Base-by-base conservation (phyloP, 768 basidiomycete genomes). In the Leccinum barrowsii region DNA sequence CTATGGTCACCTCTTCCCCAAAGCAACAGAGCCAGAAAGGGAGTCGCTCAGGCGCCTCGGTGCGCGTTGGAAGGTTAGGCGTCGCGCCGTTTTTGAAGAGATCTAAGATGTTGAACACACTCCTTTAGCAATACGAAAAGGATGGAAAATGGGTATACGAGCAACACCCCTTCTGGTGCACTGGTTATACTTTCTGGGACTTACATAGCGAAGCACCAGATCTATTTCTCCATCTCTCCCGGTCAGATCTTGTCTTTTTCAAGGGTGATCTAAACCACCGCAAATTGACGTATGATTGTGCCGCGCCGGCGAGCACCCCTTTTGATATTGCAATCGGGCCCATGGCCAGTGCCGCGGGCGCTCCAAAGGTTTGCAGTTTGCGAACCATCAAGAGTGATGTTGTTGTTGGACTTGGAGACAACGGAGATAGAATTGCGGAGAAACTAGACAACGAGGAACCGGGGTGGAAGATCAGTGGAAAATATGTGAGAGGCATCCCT, bases 391-490 rank as follows among this genome's bases (percentile, higher is more conserved):
- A 98, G 77, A 91, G 88, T 61, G 95, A 98, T 65, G 94, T 97
- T 46, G 94, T 98, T 3, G 94, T 96, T 46, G 92, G 92, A 6
- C 76, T 93, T 26, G 90, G 89, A 35, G 70, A 78, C 7, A 74
- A 87, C 11, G 86, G 87, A 3, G 89, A 92, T 62, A 76, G 77
- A 48, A 74, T 85, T 37, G 92, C 91, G 2, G 89, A 92, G 71
- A 81, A 78, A 57, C 78, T 97, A n/a, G 92, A 96, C 72, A 78
- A 88, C 66, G 80, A 82, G 26, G 93, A 97, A 68, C 85, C 89
- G 17, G 95, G 95, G 52, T 98, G 95, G 95, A 95, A 94, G 78
- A 96, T 97, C 67, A 92, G 90, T 52, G 94, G 94, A 50, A 94
- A 95, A 92, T 95, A 94, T 68, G 93, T 94, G 71, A 76, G 91